phyloP scores from a whole-genome alignment of 768 basidiomycete species.

The Serendipita sp. region DNA sequence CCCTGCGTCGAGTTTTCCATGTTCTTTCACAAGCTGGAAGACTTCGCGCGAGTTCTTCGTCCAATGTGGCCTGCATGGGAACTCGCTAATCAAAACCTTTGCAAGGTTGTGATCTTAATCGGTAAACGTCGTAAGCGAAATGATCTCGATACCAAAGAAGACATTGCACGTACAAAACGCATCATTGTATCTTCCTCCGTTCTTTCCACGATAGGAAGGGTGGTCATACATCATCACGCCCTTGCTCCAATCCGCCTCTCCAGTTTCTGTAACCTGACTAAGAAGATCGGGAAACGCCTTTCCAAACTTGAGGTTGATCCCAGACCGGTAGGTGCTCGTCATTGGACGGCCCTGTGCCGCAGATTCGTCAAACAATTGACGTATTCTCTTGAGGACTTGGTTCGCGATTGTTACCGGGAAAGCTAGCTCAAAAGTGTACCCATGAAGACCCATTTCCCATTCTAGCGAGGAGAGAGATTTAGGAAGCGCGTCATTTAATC shows the following conservation, averaged over 20 bases:
- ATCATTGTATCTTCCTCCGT: constrained; percentile 9
- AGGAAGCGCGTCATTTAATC: neutral
- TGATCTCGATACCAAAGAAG: neutral
- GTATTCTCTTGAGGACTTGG: constrained; percentile 8
- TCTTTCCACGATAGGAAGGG: constrained; percentile 6
- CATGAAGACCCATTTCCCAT: constrained; percentile 7
- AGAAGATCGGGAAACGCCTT: constrained; percentile 10
- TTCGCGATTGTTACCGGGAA: constrained; percentile 8
- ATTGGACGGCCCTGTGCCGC: constrained; percentile 8
- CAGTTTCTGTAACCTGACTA: constrained; percentile 8
- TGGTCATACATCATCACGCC: constrained; percentile 10
- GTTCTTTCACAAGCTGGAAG: constrained; percentile 6
- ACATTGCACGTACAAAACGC: constrained; percentile 7
- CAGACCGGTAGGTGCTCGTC: constrained; percentile 9
- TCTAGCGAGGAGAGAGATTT: neutral
- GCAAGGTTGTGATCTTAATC: constrained; percentile 7
- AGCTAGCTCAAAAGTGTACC: constrained; percentile 8
- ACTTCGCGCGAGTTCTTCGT: constrained; percentile 10
- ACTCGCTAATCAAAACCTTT: constrained; percentile 6
- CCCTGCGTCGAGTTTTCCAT: neutral
- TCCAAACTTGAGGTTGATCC: constrained; percentile 11
- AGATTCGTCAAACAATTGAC: constrained; percentile 10
- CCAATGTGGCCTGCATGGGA: constrained; percentile 10
- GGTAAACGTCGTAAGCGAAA: neutral
- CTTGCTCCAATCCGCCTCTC: constrained; percentile 9